These are phyloP conservation scores for Coriolopsis trogii DNA, from an alignment of 1,284 basidiomycete genomes.

Conservation along the genomic window DNA sequence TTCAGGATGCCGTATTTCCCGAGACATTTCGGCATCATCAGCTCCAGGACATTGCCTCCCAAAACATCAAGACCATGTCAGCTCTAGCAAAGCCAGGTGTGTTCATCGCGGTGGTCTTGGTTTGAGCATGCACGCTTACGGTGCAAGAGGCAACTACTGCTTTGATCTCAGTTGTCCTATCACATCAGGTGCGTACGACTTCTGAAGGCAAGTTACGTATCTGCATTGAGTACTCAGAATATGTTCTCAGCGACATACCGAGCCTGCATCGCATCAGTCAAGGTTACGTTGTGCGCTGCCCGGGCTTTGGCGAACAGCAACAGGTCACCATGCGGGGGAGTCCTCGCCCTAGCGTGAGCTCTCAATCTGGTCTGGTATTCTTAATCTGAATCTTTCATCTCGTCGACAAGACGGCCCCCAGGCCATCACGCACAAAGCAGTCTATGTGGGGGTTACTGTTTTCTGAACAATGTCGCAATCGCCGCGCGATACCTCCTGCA, in stretches of 20 bases:
- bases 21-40: constrained; percentile 36
- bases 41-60: constrained; percentile 15
- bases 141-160: constrained; percentile 36
- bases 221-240: background rate
- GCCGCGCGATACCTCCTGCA: constrained; percentile 36
- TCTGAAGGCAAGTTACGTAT: background rate
- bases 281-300: constrained; percentile 33
- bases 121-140: background rate
- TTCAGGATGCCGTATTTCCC: constrained; percentile 36
- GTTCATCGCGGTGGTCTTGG: background rate
- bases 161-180: constrained; percentile 42
- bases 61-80: constrained; percentile 9
- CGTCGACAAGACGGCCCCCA: constrained; percentile 35
- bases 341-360: constrained; percentile 37
- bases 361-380: background rate
- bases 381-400: background rate
- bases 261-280: constrained; percentile 34
- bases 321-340: constrained; percentile 1
- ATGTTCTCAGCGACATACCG: constrained; percentile 32
- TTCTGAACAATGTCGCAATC: constrained; percentile 39
- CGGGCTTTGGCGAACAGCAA: constrained; percentile 5
- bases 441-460: constrained; percentile 42
- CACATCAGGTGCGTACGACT: constrained; percentile 29
- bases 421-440: constrained; percentile 39
- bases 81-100: constrained; percentile 36